Conservation (phyloP, 2,329 filamentous ascomycete species). For the Alternaria novae-zelandiae region DNA sequence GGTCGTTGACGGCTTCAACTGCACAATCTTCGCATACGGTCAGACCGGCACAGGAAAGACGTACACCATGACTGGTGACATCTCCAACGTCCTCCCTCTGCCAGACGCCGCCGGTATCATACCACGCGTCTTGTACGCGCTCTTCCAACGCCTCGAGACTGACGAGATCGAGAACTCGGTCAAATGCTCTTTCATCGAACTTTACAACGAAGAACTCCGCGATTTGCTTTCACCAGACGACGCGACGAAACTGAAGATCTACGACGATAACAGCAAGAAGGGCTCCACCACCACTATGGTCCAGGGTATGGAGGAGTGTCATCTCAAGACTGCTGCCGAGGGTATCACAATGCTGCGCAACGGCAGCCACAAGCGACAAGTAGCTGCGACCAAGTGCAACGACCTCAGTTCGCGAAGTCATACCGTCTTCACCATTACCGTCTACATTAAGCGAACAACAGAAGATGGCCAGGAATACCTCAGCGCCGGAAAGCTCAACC, state of each 20-base stretch:
- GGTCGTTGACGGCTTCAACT: constrained; percentile 96
- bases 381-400: constrained; percentile 99
- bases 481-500: constrained; percentile 89
- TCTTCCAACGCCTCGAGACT: constrained; percentile 83
- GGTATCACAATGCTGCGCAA: constrained; percentile 88
- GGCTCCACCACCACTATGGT: constrained; percentile 86
- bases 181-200: constrained; percentile 97
- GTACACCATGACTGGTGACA: constrained; percentile 99
- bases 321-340: constrained; percentile 83
- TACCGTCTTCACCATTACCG: constrained; percentile 95
- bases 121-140: constrained; percentile 82
- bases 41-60: constrained; percentile 98
- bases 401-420: constrained; percentile 96
- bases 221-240: constrained; percentile 87
- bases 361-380: constrained; percentile 91
- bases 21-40: constrained; percentile 97
- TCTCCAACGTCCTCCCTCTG: constrained; percentile 86
- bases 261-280: constrained; percentile 82
- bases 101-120: constrained; percentile 95
- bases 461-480: constrained; percentile 90
- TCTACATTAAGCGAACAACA: constrained; percentile 80
- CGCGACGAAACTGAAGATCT: constrained; percentile 88
- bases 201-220: constrained; percentile 97
- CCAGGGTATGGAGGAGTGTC: constrained; percentile 96
- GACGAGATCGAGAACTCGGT: constrained; percentile 84